phyloP scores from a whole-genome alignment of 768 basidiomycete genomes.

The Dendrothele bispora region DNA sequence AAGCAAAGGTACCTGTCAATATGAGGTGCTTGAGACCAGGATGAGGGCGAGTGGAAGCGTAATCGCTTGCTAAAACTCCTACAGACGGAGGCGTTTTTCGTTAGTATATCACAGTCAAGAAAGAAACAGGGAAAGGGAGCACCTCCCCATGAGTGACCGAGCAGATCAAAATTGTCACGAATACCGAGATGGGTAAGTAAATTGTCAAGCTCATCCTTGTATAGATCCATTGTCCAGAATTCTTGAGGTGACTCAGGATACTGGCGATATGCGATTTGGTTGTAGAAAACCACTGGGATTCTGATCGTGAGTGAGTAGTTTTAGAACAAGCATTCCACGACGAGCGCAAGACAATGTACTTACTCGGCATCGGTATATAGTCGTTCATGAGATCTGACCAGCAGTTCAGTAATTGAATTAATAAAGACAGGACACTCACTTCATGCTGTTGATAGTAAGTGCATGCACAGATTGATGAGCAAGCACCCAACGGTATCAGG shows the following conservation, averaged over 20 bases:
- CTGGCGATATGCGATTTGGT: conserved; percentile 57
- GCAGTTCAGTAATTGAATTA: background rate
- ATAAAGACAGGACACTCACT: background rate
- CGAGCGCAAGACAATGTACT: background rate
- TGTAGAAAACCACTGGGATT: conserved; percentile 55
- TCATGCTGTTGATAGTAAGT: too few relatives aligned
- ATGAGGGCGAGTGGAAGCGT: background rate
- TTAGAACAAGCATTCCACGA: background rate
- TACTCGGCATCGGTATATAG: background rate
- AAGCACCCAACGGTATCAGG: conserved; percentile 20
- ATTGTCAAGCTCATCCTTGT: conserved; percentile 51
- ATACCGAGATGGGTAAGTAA: conserved; percentile 45
- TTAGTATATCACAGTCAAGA: background rate
- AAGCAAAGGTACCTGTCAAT: background rate
- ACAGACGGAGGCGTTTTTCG: background rate
- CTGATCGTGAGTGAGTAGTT: conserved; percentile 20
- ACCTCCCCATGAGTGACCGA: conserved; percentile 52
- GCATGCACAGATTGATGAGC: background rate
- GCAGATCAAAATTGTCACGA: conserved; percentile 40
- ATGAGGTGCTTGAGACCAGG: background rate
- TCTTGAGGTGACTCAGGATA: conserved; percentile 46
- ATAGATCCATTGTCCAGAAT: conserved; percentile 54
- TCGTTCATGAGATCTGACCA: background rate
- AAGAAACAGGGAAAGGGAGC: too few relatives aligned
- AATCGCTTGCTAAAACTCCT: conserved; percentile 1